phyloP scores from a whole-genome alignment of 805 yeast species.

The Brettanomyces anomalus region DNA sequence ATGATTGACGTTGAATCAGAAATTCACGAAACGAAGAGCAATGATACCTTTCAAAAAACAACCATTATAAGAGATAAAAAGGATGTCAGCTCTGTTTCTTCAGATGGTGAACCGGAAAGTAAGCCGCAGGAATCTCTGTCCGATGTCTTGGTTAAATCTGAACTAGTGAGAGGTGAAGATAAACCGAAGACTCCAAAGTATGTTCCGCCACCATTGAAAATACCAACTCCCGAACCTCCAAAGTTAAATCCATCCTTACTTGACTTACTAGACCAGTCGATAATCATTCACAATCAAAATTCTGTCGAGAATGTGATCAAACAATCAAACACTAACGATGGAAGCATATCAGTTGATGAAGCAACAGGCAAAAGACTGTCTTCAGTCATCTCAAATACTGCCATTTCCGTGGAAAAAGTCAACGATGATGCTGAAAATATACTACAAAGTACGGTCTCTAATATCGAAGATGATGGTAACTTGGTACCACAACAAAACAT shows the following conservation, averaged over 20 bases:
- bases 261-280: constrained; percentile 13
- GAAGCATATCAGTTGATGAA: not conserved
- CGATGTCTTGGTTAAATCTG: not conserved
- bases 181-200: constrained; percentile 9
- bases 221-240: constrained; percentile 21
- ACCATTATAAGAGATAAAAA: not conserved
- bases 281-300: constrained; percentile 11
- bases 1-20: not conserved
- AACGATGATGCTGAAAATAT: no score
- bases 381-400: no score
- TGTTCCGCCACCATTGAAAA: constrained; percentile 5
- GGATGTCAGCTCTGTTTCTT: not conserved
- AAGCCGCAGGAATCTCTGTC: not conserved
- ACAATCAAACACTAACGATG: no score
- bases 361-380: no score
- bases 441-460: no score
- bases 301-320: not conserved
- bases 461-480: no score
- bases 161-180: not conserved
- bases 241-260: constrained; percentile 14
- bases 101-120: not conserved
- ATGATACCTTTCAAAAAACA: not conserved
- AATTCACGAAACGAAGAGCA: not conserved
- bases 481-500: no score
- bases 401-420: no score